These are phyloP conservation scores for Arthrobotrys musiformis DNA, from an alignment of 2,329 filamentous ascomycete species.

Conservation along the genomic window DNA sequence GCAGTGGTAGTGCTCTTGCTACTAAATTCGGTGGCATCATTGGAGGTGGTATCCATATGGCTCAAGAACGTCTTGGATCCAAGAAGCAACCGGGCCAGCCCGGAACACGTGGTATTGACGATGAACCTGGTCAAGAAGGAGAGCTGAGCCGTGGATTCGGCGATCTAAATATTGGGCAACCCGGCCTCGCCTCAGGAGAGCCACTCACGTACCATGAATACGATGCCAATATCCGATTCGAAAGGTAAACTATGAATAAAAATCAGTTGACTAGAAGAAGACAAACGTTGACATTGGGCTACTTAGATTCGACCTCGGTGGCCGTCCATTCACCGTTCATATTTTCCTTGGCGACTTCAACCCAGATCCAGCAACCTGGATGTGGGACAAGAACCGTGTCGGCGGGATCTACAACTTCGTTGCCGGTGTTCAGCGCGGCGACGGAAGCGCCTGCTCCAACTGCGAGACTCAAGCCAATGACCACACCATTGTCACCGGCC, in stretches of 20 bases:
- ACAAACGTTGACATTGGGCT: background rate
- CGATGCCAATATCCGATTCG: constrained; percentile 61
- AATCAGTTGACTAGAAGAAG: background rate
- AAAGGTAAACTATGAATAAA: constrained; percentile 58
- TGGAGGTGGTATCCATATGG: constrained; percentile 46
- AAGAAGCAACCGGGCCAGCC: constrained; percentile 14
- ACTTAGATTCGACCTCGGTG: constrained; percentile 57
- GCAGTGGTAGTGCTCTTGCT: constrained; percentile 29
- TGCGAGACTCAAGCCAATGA: constrained; percentile 58
- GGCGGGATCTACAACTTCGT: constrained; percentile 63
- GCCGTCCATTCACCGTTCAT: constrained; percentile 62
- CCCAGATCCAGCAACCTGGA: constrained; percentile 60
- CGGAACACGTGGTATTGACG: constrained; percentile 33
- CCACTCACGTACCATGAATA: constrained; percentile 60
- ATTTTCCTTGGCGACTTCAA: constrained; percentile 62
- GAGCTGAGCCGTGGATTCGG: constrained; percentile 46
- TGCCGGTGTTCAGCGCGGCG: constrained; percentile 56
- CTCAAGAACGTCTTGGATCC: constrained; percentile 35
- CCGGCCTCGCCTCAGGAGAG: background rate
- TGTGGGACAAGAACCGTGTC: constrained; percentile 63
- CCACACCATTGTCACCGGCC: constrained; percentile 63
- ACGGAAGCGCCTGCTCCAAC: constrained; percentile 43
- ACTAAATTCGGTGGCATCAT: constrained; percentile 46
- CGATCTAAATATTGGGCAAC: constrained; percentile 26
- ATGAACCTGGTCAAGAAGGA: constrained; percentile 35